A percentile compares a stretch with the other conserved stretches of the same genome.
These are phyloP conservation scores for Aspergillus leporis DNA, from an alignment of 495 filamentous ascomycete genomes.

Conservation along the genomic window DNA sequence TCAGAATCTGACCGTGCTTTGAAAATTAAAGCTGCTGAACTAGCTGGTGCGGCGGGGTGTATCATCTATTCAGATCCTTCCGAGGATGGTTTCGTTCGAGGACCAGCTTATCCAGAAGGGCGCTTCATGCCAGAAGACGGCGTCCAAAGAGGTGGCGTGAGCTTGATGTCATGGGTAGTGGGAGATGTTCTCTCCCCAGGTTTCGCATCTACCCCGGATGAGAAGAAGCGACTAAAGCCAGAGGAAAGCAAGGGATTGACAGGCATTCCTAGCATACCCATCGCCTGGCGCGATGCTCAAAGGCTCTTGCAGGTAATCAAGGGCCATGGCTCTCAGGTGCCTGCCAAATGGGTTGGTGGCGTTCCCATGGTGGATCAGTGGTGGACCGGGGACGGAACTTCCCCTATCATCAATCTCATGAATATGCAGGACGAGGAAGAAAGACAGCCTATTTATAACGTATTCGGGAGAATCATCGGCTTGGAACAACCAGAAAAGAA, in stretches of 20 bases:
- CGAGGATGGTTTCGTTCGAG: slow-evolving; percentile 73
- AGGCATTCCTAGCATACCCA: slow-evolving; percentile 83
- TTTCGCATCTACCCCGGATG: slow-evolving; percentile 71
- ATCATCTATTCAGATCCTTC: slow-evolving; percentile 89
- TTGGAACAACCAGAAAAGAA: slow-evolving; percentile 80
- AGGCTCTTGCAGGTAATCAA: slow-evolving; percentile 73
- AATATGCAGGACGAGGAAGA: slow-evolving; percentile 86
- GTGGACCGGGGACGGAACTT: slow-evolving; percentile 80
- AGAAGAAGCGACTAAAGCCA: slow-evolving; percentile 59
- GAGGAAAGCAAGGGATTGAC: slow-evolving; percentile 72
- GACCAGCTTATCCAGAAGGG: slow-evolving; percentile 69
- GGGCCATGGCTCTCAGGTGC: slow-evolving; percentile 70
- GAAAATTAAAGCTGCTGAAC: slow-evolving; percentile 88
- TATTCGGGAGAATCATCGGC: slow-evolving; percentile 79
- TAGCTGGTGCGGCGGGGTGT: slow-evolving; percentile 79
- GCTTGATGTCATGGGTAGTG: slow-evolving; percentile 76
- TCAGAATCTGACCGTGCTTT: slow-evolving; percentile 68
- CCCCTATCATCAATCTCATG: slow-evolving; percentile 77
- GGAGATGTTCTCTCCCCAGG: slow-evolving; percentile 90
- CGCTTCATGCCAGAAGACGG: slow-evolving; percentile 75
- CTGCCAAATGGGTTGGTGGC: slow-evolving; percentile 73
- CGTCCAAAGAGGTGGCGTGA: slow-evolving; percentile 82
- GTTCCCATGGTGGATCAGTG: slow-evolving; percentile 69
- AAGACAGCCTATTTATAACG: slow-evolving; percentile 85
- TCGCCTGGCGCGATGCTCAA: slow-evolving; percentile 87